Evolutionary conservation across 495 filamentous ascomycete species (phyloP), one percentile per base, ranked within the genome.

Genomic region (Paragyromitra xinjiangensis): DNA sequence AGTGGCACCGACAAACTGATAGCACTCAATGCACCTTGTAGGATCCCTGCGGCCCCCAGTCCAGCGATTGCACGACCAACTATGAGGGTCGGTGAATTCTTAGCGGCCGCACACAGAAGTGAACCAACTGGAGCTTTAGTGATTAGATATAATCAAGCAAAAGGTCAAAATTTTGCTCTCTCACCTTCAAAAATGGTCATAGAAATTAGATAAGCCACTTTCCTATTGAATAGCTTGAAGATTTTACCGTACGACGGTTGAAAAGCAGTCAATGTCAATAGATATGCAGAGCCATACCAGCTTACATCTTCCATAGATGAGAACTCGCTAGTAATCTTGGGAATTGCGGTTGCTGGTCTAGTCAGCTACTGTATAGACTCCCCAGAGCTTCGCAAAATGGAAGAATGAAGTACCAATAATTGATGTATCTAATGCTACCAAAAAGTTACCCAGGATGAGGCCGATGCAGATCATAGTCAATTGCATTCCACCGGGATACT

Each of bases 1-100:
- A 95, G 84, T 0, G 93, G 92, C 0, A 95, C 89, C 14, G 88
- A 89, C 77, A 92, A 87, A 45, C 89, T 87, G n/a, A 96, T 86
- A 81, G 95, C 94, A 70, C 93, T 89, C 83, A 2, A 87, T 88
- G n/a, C 87, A 77, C 77, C 91, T 88, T 61, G 91, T 67, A 29
- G 85, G 83, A 69, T 87, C 37, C 87, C 85, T 39, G 87, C 87
- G 12, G 85, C 84, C 0, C 88, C 89, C 40, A 88, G 14, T 19
- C 90, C 90, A 16, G 88, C 85, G 42, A 91, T 85, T 12, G 87
- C 88, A 34, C 90, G 86, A 26, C 90, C 90, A 59, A 89, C 76
- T 56, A 92, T 91, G 71, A 91, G 86, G 8, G 86, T 84, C 24
- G 80, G 82, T 24, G 88, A 90, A 37, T 71, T 86, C 4, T 87